Evolutionary conservation across 768 basidiomycete genomes (phyloP), one percentile per base, ranked within the genome.

Genomic region (Boletus vinaceobasis): DNA sequence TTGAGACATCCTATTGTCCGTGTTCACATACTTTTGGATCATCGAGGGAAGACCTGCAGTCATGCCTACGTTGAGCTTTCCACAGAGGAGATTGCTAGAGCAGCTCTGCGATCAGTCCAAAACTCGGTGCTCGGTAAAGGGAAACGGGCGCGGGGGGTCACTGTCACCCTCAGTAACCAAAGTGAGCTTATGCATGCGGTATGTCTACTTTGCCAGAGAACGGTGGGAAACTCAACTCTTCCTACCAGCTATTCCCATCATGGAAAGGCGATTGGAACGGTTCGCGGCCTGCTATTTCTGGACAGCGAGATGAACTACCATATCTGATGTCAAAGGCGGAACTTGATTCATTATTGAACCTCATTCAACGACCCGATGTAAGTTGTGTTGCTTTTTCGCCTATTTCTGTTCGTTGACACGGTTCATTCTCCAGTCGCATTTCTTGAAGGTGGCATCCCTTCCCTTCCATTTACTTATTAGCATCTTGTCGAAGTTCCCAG

Each of bases 171-270:
- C 53, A 88, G 87, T 59, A 81, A 81, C 17, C 88, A 92, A 66
- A 86, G 85, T 60, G 90, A 92, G 62, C 76, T 93, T 27, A 91
- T 92, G 91, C 74, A 78, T 52, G 85, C 90, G 60, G 88, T 90
- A 64, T 21, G 65, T 53, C 23, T 43, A 44, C 47, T 38, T 53
- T 33, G 26, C 29, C 1, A n/a, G 11, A 44, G 15, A 39, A 37
- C 14, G 37, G 19, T 14, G 8, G n/a, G 27, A 39, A 33, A 26
- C 44, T 66, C 27, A 57, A 7, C 14, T 23, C 9, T 52, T 42
- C 38, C 14, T 52, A n/a, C 17, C 56, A 90, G 85, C 65, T 93
- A 7, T 93, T 93, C 72, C 90, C 90, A 3, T 79, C 77, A 10
- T 93, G 91, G 90, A 80, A 80, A 56, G 90, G 90, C 7, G 73